Base-by-base conservation (phyloP, 306 rosid species). In the Pterocarpus macrocarpus region DNA sequence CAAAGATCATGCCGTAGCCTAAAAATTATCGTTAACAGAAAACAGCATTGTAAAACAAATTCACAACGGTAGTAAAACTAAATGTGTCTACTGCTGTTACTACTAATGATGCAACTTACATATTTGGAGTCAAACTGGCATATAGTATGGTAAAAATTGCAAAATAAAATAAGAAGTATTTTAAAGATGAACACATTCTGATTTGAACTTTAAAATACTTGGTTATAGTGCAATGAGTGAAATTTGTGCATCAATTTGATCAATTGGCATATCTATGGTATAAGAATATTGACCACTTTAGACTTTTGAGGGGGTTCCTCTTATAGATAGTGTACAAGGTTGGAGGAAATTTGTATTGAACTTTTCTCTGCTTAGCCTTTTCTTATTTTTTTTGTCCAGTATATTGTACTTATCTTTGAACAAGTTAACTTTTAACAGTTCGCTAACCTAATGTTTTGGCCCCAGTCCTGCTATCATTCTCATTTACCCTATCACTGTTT, bases 31-130 rank as follows among this genome's bases (percentile, higher is more conserved):
- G 14, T 45, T 71, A 61, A 61, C 35, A 59, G 69, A 73, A 52
- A 78, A 75, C 76, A 75, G 43, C n/a, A 58, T 45, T 49, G 66
- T 67, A 33, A 82, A 68, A 36, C 8, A 52, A 82, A 82, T 17
- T 49, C 49, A 22, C 80, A 41, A 14, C 1, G 3, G 65, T 39
- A 47, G 43, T 52, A 62, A 76, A 69, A 52, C 63, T 71, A 52
- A 70, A 79, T 43, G 63, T 33, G 77, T 52, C 28, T 41, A 33
- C 41, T 58, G 36, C 35, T 81, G 72, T 56, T 17, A 50, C 15
- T 34, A 7, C 11, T 28, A 14, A 14, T 45, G 6, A 72, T 36
- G 80, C 56, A 57, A 16, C 39, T 43, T 67, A 57, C 67, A 61
- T n/a, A 1, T 47, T 32, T 13, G 15, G 57, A 77, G 75, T 39